Evolutionary conservation across 148 eudicot genomes (phyloP).

Genomic region (Rhododendron vialii): DNA sequence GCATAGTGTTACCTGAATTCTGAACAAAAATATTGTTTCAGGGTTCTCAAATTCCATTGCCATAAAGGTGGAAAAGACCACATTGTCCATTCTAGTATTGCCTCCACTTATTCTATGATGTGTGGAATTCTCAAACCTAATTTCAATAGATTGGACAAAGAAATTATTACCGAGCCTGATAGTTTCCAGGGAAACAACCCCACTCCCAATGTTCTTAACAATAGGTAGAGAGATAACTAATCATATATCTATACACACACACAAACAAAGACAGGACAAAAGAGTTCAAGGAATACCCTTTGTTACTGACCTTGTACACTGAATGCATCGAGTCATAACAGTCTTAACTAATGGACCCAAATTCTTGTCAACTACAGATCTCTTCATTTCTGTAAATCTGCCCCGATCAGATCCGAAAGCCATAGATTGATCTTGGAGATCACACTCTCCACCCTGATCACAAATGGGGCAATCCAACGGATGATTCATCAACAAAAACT

Average conservation of each 20-base stretch:
- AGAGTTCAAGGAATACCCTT: neutral
- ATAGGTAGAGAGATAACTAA: neutral
- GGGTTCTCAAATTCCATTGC: neutral
- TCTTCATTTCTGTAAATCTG: constrained; percentile 91
- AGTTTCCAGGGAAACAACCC: too few relatives aligned
- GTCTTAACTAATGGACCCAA: constrained; percentile 97
- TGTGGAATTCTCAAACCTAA: too few relatives aligned
- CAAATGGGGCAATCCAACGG: constrained; percentile 98
- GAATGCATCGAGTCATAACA: constrained; percentile 98
- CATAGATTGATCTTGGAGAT: constrained; percentile 99
- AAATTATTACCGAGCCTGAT: too few relatives aligned
- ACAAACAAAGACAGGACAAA: neutral
- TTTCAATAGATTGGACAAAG: too few relatives aligned
- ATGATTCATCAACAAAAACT: constrained; percentile 95
- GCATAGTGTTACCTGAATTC: neutral
- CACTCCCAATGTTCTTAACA: neutral
- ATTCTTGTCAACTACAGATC: constrained; percentile 98
- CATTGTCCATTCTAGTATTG: neutral
- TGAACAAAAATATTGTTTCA: neutral
- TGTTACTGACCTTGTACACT: constrained; percentile 74
- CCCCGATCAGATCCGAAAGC: constrained; percentile 98
- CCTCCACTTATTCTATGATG: neutral
- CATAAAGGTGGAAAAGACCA: neutral
- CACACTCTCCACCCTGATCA: constrained; percentile 99
- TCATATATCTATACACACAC: neutral